Base-by-base conservation (phyloP, 1,284 basidiomycete genomes). In the Tilletia caries region DNA sequence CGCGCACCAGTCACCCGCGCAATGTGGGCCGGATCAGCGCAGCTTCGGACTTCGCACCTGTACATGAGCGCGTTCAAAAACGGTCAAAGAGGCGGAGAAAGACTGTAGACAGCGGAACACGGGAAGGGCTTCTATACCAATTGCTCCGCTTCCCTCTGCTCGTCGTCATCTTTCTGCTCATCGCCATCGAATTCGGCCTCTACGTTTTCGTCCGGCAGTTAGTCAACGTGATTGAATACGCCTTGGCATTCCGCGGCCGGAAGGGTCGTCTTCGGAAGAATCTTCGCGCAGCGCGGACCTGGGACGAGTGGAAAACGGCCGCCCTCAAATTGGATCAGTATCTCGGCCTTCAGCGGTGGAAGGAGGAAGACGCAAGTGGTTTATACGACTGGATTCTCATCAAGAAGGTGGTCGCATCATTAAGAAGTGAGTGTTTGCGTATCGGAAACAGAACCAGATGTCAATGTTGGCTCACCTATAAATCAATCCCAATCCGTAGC, bases 151-250 rank as follows among this genome's bases (percentile, higher is more conserved):
- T 75, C 71, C 81, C 81, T 3, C 72, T 83, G 2, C 70, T 83
- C 91, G 83, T 87, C 71, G 87, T 93, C 76, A 91, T 98, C 67
- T 93, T 94, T 75, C 68, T 90, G 3, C 88, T 95, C 84, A 97
- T 98, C 75, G 87, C 89, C 37, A 86, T 88, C 34, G 92, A 98
- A 83, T 98, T 98, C 80, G 86, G 91, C 18, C 85, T 91, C 37
- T 86, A 98, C 81, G 89, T 98, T 50, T 75, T 92, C 32, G 92
- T 93, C 64, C 87, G 95, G 46, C 95, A 98, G 83, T 82, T 95
- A 20, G 95, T 97, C 66, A 82, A 82, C 48, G 43, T 80, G 15
- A 75, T 80, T 69, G 81, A 83, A 60, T 80, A 71, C 48, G 65
- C 76, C 13, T 66, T 73, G 5, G 67, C 81, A 90, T 92, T 93